These are phyloP conservation scores for Lyophyllum decastes DNA, from an alignment of 768 basidiomycete species.

Conservation along the genomic window DNA sequence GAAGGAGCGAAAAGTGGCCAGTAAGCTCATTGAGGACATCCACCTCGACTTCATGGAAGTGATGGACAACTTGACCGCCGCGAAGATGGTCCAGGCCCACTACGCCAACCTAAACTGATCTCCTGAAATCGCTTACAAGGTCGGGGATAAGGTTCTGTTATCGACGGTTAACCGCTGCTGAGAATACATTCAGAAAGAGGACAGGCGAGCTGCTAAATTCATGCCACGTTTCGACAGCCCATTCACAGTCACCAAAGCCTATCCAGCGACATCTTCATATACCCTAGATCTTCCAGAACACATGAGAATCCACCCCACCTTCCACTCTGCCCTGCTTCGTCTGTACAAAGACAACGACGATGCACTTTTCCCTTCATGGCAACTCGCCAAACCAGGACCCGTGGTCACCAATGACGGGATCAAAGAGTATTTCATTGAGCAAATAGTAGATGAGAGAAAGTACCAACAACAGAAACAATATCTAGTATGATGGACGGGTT, in stretches of 20 bases:
- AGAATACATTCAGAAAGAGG: background rate
- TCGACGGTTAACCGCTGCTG: background rate
- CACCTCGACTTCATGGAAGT: background rate
- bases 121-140: background rate
- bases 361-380: background rate
- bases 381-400: background rate
- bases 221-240: background rate
- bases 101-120: background rate
- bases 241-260: background rate
- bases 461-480: background rate
- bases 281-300: background rate
- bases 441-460: background rate
- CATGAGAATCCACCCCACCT: background rate
- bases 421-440: background rate
- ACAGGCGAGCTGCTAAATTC: background rate
- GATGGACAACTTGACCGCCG: background rate
- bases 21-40: background rate
- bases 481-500: background rate
- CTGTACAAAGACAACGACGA: background rate
- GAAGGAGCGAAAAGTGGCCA: background rate
- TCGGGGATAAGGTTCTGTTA: background rate
- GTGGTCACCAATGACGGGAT: background rate
- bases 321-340: background rate
- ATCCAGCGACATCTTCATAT: background rate
- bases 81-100: background rate